These are phyloP conservation scores for Leccinum griseonigrum DNA, from an alignment of 1,284 basidiomycete genomes.

Conservation along the genomic window DNA sequence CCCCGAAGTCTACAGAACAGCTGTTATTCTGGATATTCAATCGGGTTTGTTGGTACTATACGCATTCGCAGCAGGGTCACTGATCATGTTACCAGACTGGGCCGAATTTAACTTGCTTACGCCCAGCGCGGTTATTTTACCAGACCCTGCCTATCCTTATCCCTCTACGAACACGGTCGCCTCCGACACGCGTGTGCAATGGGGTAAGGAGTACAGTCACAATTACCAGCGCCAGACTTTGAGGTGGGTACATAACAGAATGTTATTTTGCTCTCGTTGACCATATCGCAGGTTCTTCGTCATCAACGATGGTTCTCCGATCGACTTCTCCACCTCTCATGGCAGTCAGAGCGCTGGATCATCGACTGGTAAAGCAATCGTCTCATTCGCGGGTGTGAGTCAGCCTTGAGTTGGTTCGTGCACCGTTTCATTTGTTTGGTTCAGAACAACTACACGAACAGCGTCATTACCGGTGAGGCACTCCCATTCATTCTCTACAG, in stretches of 20 bases:
- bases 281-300: neutral
- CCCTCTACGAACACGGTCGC: neutral
- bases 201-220: neutral
- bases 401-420: neutral
- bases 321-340: neutral
- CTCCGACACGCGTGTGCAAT: neutral
- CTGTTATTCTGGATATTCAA: neutral
- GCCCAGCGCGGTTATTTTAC: neutral
- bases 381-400: neutral
- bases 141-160: neutral
- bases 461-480: neutral
- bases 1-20: neutral
- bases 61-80: neutral
- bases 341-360: neutral
- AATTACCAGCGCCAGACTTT: neutral
- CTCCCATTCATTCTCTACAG: neutral
- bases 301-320: neutral
- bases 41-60: neutral
- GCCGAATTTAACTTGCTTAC: neutral
- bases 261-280: neutral
- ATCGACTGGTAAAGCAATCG: neutral
- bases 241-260: neutral
- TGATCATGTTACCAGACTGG: neutral
- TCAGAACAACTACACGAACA: neutral
- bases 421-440: neutral